These are phyloP conservation scores for Lantana camara DNA, from an alignment of 257 asterid species.

Conservation along the genomic window DNA sequence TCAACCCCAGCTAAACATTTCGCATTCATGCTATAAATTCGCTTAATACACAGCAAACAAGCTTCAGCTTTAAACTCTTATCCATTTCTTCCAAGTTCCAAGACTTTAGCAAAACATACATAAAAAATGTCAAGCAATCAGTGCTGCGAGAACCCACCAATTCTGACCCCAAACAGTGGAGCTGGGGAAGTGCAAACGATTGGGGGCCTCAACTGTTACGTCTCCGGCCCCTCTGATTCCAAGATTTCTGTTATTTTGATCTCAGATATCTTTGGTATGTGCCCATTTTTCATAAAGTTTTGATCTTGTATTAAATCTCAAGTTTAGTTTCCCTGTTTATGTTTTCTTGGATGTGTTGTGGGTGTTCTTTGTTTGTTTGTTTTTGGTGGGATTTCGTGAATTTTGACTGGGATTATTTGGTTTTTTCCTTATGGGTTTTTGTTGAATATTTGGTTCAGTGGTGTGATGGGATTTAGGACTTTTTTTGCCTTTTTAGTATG, in stretches of 20 bases:
- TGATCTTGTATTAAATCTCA: not conserved
- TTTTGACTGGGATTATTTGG: not conserved
- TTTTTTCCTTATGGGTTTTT: not conserved
- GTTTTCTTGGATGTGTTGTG: not conserved
- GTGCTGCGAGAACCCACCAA: constrained; percentile 60
- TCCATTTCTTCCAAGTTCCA: not conserved
- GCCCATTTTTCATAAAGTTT: not conserved
- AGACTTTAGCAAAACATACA: not conserved
- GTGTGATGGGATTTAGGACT: too few species aligned
- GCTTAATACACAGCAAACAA: too few species aligned
- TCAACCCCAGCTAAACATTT: too few species aligned
- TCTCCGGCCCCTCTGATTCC: constrained; percentile 49
- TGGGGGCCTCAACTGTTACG: constrained; percentile 51
- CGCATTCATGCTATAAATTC: too few species aligned
- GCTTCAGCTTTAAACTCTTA: too few species aligned
- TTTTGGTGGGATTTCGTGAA: not conserved
- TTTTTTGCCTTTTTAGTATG: too few species aligned
- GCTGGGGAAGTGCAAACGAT: constrained; percentile 46
- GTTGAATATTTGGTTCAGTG: not conserved
- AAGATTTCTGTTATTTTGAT: constrained; percentile 42
- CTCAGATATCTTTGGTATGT: constrained; percentile 62
- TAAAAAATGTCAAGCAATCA: constrained; percentile 44
- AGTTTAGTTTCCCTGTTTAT: not conserved
- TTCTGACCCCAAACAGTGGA: constrained; percentile 34
- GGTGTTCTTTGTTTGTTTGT: constrained; percentile 10